phyloP scores from a whole-genome alignment of 108 stramenopile genomes.

The Discostella stelligeroides region DNA sequence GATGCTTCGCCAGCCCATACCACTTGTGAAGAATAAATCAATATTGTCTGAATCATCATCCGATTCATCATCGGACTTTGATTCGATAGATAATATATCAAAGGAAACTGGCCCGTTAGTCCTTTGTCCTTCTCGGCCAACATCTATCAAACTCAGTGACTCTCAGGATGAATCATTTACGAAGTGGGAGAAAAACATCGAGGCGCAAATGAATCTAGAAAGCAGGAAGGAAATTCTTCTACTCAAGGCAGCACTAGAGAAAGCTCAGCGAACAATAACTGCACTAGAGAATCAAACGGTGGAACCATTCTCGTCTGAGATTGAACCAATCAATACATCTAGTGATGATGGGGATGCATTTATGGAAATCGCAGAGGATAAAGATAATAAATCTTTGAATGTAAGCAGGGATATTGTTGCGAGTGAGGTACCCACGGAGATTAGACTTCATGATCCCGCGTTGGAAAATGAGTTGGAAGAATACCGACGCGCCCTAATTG shows the following conservation, averaged over 20 bases:
- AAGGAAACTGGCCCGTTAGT: conserved; percentile 39
- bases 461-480: conserved; percentile 51
- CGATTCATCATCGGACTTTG: conserved; percentile 25
- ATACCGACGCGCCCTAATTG: conserved; percentile 37
- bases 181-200: conserved; percentile 46
- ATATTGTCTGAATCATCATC: conserved; percentile 40
- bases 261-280: conserved; percentile 67
- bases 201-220: conserved; percentile 36
- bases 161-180: conserved; percentile 53
- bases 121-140: conserved; percentile 20
- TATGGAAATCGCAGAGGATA: conserved; percentile 40
- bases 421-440: background rate
- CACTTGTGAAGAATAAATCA: conserved; percentile 23
- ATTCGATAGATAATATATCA: conserved; percentile 15
- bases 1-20: conserved; percentile 10
- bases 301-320: conserved; percentile 44
- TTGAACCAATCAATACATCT: conserved; percentile 42
- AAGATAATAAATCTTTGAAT: conserved; percentile 38
- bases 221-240: conserved; percentile 50
- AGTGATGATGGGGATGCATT: conserved; percentile 31
- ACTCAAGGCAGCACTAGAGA: conserved; percentile 59
- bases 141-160: conserved; percentile 32
- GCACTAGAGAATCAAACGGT: conserved; percentile 31
- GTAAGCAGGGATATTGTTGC: conserved; percentile 11
- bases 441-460: conserved; percentile 36